Conservation (phyloP, 192 early-diverging fungal species). For the Entrophospora sp. region DNA sequence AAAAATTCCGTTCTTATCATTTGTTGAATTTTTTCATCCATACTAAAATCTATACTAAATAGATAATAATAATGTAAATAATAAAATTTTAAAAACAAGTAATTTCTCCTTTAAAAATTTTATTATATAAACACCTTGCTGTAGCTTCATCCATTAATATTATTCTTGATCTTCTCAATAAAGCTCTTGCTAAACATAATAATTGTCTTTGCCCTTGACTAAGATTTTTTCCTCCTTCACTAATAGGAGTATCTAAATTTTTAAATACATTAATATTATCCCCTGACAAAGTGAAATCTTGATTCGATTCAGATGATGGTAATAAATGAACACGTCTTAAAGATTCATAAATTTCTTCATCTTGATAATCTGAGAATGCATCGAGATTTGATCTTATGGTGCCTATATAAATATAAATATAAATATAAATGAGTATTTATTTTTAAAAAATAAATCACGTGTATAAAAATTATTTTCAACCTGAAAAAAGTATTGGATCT, state of each 20-base stretch:
- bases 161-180: slow-evolving; percentile 57
- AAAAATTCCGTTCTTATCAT: slow-evolving; percentile 75
- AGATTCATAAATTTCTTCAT: slow-evolving; percentile 57
- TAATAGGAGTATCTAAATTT: slow-evolving; percentile 46
- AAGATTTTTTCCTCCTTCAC: slow-evolving; percentile 66
- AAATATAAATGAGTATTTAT: neutral
- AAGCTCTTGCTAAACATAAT: slow-evolving; percentile 71
- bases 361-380: slow-evolving; percentile 58
- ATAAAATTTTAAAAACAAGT: neutral
- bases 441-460: neutral
- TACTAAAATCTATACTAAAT: slow-evolving; percentile 76
- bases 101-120: neutral
- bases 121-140: slow-evolving; percentile 24
- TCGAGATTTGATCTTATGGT: slow-evolving; percentile 75
- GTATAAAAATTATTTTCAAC: neutral
- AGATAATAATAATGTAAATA: slow-evolving; percentile 27
- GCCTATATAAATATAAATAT: slow-evolving; percentile 21
- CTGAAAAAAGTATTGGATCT: slow-evolving; percentile 57
- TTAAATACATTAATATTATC: slow-evolving; percentile 37
- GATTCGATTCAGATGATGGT: slow-evolving; percentile 16
- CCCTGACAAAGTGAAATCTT: slow-evolving; percentile 15
- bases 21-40: slow-evolving; percentile 81
- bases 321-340: slow-evolving; percentile 57
- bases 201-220: slow-evolving; percentile 80
- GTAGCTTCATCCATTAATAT: slow-evolving; percentile 45